A percentile compares a stretch with the other conserved stretches of the same genome.
Evolutionary conservation across 163 green algal genomes (phyloP).

Genomic region (Coccomyxa subellipsoidea): DNA sequence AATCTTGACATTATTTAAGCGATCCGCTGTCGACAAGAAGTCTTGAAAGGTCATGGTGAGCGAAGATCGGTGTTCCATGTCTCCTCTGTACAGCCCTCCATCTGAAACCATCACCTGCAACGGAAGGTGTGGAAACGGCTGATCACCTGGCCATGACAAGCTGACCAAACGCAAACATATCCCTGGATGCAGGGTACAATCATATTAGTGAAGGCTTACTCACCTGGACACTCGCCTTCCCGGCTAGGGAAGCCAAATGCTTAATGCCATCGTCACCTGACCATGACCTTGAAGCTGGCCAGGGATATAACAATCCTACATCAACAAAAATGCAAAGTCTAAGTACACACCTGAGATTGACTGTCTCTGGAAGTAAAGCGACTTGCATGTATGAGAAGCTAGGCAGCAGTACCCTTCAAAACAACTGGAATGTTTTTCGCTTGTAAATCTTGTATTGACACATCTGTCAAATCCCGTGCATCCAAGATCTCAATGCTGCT

Average conservation of each 20-base stretch:
- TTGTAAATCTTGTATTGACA: too few species aligned
- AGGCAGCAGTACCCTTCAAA: too few species aligned
- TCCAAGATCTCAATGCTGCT: too few species aligned
- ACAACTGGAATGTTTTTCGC: too few species aligned
- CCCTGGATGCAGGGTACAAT: too few species aligned
- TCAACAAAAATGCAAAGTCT: background rate
- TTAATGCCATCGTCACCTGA: background rate
- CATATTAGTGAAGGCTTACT: too few species aligned
- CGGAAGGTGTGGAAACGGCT: background rate
- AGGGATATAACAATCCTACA: background rate
- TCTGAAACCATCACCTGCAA: constrained; percentile 5
- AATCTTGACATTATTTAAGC: background rate
- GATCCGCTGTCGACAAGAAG: background rate
- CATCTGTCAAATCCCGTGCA: too few species aligned
- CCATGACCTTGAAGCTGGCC: background rate
- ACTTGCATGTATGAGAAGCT: too few species aligned
- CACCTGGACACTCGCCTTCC: background rate
- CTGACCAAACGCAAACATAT: too few species aligned
- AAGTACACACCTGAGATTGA: too few species aligned
- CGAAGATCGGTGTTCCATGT: background rate
- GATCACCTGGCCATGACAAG: too few species aligned
- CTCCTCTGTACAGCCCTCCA: background rate
- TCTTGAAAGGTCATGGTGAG: background rate
- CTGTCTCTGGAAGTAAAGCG: too few species aligned
- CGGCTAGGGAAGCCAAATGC: background rate